These are phyloP conservation scores for Stagonosporopsis vannaccii DNA, from an alignment of 2,329 filamentous ascomycete species.

Conservation along the genomic window DNA sequence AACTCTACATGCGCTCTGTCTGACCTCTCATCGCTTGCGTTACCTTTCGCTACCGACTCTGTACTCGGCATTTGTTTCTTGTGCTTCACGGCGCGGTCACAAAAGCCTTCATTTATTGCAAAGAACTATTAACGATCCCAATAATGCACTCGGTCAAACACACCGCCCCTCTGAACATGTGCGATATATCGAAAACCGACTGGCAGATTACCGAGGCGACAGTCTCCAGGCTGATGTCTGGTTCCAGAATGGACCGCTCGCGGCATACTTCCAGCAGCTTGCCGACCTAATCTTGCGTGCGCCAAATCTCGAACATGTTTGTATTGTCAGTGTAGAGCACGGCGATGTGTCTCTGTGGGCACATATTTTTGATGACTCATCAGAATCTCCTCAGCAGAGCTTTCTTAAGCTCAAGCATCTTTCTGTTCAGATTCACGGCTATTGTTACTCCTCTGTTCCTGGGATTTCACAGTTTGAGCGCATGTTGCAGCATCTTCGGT, in stretches of 20 bases:
- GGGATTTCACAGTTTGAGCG: slow-evolving; percentile 8
- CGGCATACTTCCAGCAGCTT: slow-evolving; percentile 31
- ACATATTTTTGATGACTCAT: slow-evolving; percentile 6
- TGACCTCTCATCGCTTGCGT: slow-evolving; percentile 28
- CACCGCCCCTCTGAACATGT: slow-evolving; percentile 18
- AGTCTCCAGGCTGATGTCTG: slow-evolving; percentile 21
- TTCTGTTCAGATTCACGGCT: slow-evolving; percentile 26
- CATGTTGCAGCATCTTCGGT: slow-evolving; percentile 16
- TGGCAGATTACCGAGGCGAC: slow-evolving; percentile 32
- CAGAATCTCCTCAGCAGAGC: not conserved
- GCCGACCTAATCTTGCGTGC: slow-evolving; percentile 23
- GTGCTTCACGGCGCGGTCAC: slow-evolving; percentile 24
- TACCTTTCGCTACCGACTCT: slow-evolving; percentile 30
- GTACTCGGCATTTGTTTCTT: slow-evolving; percentile 34
- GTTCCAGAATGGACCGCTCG: slow-evolving; percentile 5
- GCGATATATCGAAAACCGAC: slow-evolving; percentile 37
- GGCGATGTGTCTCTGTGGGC: slow-evolving; percentile 32
- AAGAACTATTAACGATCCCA: slow-evolving; percentile 17
- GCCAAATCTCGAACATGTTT: slow-evolving; percentile 33
- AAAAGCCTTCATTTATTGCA: slow-evolving; percentile 26
- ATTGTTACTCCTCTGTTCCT: not conserved
- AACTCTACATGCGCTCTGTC: slow-evolving; percentile 28
- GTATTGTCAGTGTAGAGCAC: slow-evolving; percentile 33
- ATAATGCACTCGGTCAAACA: not conserved
- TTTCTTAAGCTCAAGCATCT: slow-evolving; percentile 27